phyloP scores from a whole-genome alignment of 768 basidiomycete genomes.

The Russula lepida region DNA sequence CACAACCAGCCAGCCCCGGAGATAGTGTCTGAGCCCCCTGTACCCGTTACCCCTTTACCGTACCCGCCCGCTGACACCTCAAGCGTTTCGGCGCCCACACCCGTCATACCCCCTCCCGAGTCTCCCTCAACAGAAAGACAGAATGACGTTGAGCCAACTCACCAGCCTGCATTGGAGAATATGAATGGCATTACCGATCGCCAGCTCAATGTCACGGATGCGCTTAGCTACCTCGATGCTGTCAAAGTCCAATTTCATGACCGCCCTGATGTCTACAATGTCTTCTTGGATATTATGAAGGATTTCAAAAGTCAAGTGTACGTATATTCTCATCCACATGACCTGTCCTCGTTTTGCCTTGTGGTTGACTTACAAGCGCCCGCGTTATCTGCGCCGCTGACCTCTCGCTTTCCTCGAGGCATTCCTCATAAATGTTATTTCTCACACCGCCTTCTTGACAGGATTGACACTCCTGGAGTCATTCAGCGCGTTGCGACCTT shows the following conservation, averaged over 20 bases:
- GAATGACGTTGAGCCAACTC: background rate
- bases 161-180: constrained; percentile 8
- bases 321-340: constrained; percentile 20
- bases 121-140: background rate
- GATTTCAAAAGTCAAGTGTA: constrained; percentile 63
- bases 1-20: background rate
- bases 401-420: background rate
- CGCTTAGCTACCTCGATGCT: constrained; percentile 53
- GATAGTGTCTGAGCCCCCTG: background rate
- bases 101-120: background rate
- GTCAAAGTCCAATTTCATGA: constrained; percentile 55
- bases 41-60: background rate
- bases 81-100: background rate
- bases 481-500: constrained; percentile 91
- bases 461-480: constrained; percentile 96
- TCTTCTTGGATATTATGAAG: constrained; percentile 63
- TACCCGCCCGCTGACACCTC: background rate
- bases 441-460: constrained; percentile 26
- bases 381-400: background rate
- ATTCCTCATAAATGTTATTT: background rate
- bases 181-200: constrained; percentile 26
- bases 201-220: constrained; percentile 54
- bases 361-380: background rate
- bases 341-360: background rate
- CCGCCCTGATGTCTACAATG: constrained; percentile 55